Base-by-base conservation (phyloP, 2,329 filamentous ascomycete genomes). In the Talaromyces sp. region DNA sequence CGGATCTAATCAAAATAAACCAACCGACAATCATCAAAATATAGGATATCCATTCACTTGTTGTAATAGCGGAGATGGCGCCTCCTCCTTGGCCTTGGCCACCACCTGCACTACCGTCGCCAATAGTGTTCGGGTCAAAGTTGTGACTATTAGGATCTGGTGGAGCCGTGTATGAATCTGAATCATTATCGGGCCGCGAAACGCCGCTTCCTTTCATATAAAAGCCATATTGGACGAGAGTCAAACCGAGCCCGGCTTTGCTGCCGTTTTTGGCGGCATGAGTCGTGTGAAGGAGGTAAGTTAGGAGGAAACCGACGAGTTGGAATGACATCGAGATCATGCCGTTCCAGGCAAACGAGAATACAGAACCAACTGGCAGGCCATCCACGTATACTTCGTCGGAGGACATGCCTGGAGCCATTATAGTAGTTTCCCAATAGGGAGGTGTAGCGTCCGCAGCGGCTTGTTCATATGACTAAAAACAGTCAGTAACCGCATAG, bases 311-410 rank as follows among this genome's bases (percentile, higher is more conserved):
- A 63, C 95, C 95, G 79, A 97, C 92, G 69, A 98, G 87, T 78
- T 96, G 92, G 84, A 99, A 98, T 51, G 93, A 96, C 85, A 96
- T 94, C 69, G 92, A 96, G 70, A 99, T 98, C 87, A 98, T 93
- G 79, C 91, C 91, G 58, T 82, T 94, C 83, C 85, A 92, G 66
- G 83, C 86, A 74, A 91, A 91, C 76, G 83, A 91, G 79, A 94
- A 94, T 83, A 94, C 84, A 70, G 93, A 93, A 83, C 83, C 88
- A 81, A 92, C 95, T 2, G 96, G 93, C 74, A 99, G 89, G 72
- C 95, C 95, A 76, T 99, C 95, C 65, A 99, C 91, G 74, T 95
- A 99, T 58, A 99, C 94, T 77, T 99, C 95, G 75, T 98, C 93
- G 45, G 89, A 88, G n/a, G 91, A 91, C 69, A 95, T 88, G 64